These are phyloP conservation scores for Planoprotostelium fungivorum DNA, from an alignment of 78 protist genomes.

Conservation along the genomic window DNA sequence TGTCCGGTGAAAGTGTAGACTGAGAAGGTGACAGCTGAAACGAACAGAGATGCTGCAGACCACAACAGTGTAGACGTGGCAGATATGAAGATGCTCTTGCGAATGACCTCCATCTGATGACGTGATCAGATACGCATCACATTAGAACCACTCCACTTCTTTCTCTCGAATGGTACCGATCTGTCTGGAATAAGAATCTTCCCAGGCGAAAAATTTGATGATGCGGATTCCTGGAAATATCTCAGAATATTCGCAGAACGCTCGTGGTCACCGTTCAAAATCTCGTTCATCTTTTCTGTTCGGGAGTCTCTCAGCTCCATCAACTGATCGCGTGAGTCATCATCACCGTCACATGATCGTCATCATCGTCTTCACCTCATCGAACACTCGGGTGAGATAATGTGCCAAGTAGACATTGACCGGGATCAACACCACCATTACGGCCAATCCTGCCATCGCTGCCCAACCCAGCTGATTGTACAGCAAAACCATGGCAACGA, in stretches of 20 bases:
- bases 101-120: slow-evolving; percentile 24
- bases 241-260: not conserved
- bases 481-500: slow-evolving; percentile 16
- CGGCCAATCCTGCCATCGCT: slow-evolving; percentile 56
- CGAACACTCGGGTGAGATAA: not conserved
- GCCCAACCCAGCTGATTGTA: slow-evolving; percentile 24
- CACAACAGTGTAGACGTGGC: slow-evolving; percentile 40
- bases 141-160: not conserved
- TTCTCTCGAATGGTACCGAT: slow-evolving; percentile 33
- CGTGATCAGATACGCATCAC: not conserved
- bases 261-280: slow-evolving; percentile 39
- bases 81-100: slow-evolving; percentile 7
- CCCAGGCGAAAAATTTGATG: slow-evolving; percentile 81
- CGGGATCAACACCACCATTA: slow-evolving; percentile 54
- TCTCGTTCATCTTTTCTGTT: slow-evolving; percentile 44
- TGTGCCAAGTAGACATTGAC: slow-evolving; percentile 18
- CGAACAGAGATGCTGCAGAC: slow-evolving; percentile 68
- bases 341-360: slow-evolving; percentile 4
- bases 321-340: slow-evolving; percentile 14
- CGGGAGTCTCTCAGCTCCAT: slow-evolving; percentile 63
- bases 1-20: slow-evolving; percentile 39
- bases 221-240: slow-evolving; percentile 37
- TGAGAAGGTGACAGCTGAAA: slow-evolving; percentile 59
- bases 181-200: slow-evolving; percentile 34
- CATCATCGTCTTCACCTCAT: not conserved